These are phyloP conservation scores for Penicillium chermesinum DNA, from an alignment of 495 filamentous ascomycete species.

Conservation along the genomic window DNA sequence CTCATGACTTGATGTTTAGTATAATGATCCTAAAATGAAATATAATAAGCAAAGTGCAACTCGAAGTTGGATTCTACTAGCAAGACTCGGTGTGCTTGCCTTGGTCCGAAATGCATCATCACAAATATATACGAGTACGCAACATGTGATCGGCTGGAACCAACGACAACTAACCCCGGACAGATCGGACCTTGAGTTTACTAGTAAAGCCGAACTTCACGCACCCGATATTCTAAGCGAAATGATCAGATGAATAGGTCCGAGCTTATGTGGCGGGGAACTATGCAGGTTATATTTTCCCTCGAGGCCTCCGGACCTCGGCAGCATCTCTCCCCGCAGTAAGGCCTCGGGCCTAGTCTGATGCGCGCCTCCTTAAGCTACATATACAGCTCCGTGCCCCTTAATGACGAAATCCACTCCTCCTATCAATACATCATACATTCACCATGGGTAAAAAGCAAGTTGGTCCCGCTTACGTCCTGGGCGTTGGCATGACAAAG, in stretches of 20 bases:
- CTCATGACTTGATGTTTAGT: too few relatives aligned
- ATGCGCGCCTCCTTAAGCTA: background rate
- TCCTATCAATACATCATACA: background rate
- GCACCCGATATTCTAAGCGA: too few relatives aligned
- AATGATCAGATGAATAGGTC: too few relatives aligned
- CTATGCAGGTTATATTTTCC: slow-evolving; percentile 12
- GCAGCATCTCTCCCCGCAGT: slow-evolving; percentile 5
- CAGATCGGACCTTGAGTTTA: too few relatives aligned
- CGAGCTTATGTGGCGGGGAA: slow-evolving; percentile 6
- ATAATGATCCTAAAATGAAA: too few relatives aligned
- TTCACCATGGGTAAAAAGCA: slow-evolving; percentile 46
- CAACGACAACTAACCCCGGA: too few relatives aligned
- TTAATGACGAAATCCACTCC: background rate
- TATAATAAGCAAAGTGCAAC: too few relatives aligned
- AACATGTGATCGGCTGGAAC: too few relatives aligned
- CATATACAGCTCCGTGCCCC: background rate
- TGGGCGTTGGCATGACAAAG: slow-evolving; percentile 97
- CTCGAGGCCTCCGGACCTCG: slow-evolving; percentile 28
- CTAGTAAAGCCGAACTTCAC: background rate
- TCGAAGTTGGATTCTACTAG: too few relatives aligned
- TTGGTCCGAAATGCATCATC: too few relatives aligned
- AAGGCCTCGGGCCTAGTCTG: background rate
- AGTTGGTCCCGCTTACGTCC: slow-evolving; percentile 67
- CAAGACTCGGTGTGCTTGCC: too few relatives aligned
- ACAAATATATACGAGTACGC: too few relatives aligned